These are phyloP conservation scores for Nannochloropsis salina DNA, from an alignment of 108 stramenopile genomes.

Conservation along the genomic window DNA sequence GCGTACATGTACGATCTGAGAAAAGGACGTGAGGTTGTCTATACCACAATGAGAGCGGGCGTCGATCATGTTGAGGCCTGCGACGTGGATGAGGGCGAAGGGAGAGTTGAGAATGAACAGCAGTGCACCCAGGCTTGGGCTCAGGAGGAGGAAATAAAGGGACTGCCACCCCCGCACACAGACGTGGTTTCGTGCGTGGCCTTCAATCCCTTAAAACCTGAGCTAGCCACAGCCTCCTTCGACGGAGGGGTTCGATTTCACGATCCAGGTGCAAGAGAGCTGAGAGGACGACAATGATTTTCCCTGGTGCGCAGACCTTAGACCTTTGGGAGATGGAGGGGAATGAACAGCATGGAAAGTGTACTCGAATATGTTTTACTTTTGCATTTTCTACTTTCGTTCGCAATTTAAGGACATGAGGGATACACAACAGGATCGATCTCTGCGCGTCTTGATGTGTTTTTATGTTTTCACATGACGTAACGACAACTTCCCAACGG, in stretches of 20 bases:
- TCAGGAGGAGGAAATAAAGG: not conserved
- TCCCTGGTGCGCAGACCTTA: no score
- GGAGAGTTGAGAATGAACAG: not conserved
- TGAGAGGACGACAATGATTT: not conserved
- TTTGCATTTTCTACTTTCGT: no score
- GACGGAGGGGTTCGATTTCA: constrained; percentile 30
- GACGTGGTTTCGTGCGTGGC: constrained; percentile 33
- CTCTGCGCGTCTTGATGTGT: no score
- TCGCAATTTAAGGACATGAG: no score
- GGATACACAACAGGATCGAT: no score
- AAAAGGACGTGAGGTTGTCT: not conserved
- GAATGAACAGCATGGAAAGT: no score
- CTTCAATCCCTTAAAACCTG: constrained; percentile 29
- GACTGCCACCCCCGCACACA: not conserved
- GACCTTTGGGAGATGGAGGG: no score
- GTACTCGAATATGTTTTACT: no score
- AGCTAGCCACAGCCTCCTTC: constrained; percentile 29
- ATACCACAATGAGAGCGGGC: not conserved
- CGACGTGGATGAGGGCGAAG: not conserved
- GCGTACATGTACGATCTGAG: constrained; percentile 24
- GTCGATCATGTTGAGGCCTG: not conserved
- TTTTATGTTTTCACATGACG: no score
- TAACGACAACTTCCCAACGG: no score
- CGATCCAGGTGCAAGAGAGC: not conserved
- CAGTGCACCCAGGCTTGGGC: not conserved